phyloP scores from a whole-genome alignment of 352 stramenopile genomes.

The Thalassiosira ordinaria region DNA sequence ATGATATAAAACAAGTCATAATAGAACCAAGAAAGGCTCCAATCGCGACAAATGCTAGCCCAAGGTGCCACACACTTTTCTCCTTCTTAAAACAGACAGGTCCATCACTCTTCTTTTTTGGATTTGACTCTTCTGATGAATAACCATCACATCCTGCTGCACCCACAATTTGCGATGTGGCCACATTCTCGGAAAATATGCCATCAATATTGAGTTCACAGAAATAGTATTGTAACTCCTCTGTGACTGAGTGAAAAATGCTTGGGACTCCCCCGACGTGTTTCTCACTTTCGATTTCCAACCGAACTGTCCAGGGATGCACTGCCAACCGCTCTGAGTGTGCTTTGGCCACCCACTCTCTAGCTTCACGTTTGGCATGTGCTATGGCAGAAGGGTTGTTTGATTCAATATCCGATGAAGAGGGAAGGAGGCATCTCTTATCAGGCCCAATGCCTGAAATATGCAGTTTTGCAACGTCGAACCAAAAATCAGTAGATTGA shows the following conservation, averaged over 20 bases:
- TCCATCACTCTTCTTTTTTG: not conserved
- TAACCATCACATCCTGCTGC: constrained; percentile 29
- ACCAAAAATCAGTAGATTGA: constrained; percentile 69
- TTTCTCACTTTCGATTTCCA: constrained; percentile 30
- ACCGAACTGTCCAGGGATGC: constrained; percentile 54
- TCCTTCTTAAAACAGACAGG: constrained; percentile 35
- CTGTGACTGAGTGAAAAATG: constrained; percentile 40
- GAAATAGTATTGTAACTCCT: constrained; percentile 57
- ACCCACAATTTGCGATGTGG: constrained; percentile 19
- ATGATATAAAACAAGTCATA: constrained; percentile 16
- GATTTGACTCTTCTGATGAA: not conserved
- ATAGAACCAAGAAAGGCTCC: constrained; percentile 33
- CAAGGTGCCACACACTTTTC: constrained; percentile 34
- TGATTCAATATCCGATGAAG: constrained; percentile 54
- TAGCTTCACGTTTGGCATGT: constrained; percentile 40
- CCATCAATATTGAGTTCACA: constrained; percentile 62
- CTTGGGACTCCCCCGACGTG: constrained; percentile 37
- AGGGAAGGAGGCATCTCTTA: constrained; percentile 87
- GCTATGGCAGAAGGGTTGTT: constrained; percentile 69
- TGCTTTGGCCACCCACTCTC: constrained; percentile 81
- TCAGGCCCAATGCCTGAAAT: constrained; percentile 87
- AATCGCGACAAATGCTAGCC: constrained; percentile 38
- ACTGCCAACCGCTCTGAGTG: constrained; percentile 64
- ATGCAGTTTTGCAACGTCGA: constrained; percentile 86
- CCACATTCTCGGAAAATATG: constrained; percentile 54